Base-by-base conservation (phyloP, 1,284 basidiomycete genomes). In the Hemileccinum hortonii region DNA sequence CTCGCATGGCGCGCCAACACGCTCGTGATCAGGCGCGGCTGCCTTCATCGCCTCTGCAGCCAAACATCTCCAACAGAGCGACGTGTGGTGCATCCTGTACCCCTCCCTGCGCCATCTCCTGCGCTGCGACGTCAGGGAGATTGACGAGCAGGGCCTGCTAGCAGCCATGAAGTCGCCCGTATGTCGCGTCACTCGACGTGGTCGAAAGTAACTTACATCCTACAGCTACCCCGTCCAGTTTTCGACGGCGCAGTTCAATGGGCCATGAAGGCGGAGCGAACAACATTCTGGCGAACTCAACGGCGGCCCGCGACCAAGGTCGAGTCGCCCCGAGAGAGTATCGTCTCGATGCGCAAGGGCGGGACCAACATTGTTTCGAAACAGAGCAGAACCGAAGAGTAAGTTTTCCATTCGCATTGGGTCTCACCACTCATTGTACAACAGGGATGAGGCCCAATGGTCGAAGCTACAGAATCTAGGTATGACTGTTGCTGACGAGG, bases 11-110 rank as follows among this genome's bases (percentile, higher is more conserved):
- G 18, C n/a, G n/a, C 43, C 53, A 4, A 56, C 14, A 3, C n/a
- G 12, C 18, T 30, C 4, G 22, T 37, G 22, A 47, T 12, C 57
- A 94, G 93, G 90, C 21, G 84, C 94, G 5, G 86, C 86, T 7
- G 87, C 90, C 0, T 92, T 98, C 65, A 87, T 99, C 43, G 86
- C 92, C 1, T 86, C 91, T 1, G 86, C 91, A 8, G 87, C 90
- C 2, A 84, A 86, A 43, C 84, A 87, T 55, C 78, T 96, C 9
- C 87, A 90, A 0, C 69, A 77, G 2, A 92, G 91, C 40, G 97
- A 99, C 64, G 85, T 92, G 11, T 99, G 97, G 97, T 96, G 94
- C 62, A 92, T 98, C 40, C 70, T 98, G 3, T 99, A 99, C 63
- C 95, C 96, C 0, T 90, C 89, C 0, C 70, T 99, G 36, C 83